A percentile compares a stretch with the other conserved stretches of the same genome.
These are phyloP conservation scores for Metroxylon sagu DNA, from an alignment of 176 grass and related monocot species.

Conservation along the genomic window DNA sequence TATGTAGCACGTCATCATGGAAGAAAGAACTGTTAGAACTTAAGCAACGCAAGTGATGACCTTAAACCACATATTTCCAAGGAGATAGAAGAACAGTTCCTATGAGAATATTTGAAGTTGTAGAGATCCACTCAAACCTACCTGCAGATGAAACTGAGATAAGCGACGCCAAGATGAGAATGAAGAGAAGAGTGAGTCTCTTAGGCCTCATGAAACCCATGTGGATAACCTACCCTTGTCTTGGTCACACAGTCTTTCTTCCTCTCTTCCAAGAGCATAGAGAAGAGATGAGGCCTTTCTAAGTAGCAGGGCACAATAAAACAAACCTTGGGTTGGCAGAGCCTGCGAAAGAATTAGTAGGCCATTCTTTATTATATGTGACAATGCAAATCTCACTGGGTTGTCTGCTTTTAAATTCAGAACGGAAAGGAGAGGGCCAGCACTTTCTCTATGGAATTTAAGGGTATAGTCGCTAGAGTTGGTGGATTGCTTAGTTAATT, in stretches of 20 bases:
- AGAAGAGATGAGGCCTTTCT: background rate
- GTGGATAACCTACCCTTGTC: background rate
- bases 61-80: background rate
- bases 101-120: too few species aligned
- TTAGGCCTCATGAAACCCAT: background rate
- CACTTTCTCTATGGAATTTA: conserved; percentile 1
- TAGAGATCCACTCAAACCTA: background rate
- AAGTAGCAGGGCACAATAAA: background rate
- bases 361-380: background rate
- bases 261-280: background rate
- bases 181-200: background rate
- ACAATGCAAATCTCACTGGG: background rate
- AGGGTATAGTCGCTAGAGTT: background rate
- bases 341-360: background rate
- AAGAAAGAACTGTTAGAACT: too few species aligned
- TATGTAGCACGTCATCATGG: too few species aligned
- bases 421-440: background rate
- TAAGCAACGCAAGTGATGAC: background rate
- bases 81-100: too few species aligned
- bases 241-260: background rate
- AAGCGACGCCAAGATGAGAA: conserved; percentile 5
- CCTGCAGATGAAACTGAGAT: conserved; percentile 2
- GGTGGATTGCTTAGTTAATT: background rate
- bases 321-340: background rate
- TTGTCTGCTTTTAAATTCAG: background rate